Evolutionary conservation across 2,329 filamentous ascomycete genomes (phyloP).

Genomic region (Ciborinia camelliae): DNA sequence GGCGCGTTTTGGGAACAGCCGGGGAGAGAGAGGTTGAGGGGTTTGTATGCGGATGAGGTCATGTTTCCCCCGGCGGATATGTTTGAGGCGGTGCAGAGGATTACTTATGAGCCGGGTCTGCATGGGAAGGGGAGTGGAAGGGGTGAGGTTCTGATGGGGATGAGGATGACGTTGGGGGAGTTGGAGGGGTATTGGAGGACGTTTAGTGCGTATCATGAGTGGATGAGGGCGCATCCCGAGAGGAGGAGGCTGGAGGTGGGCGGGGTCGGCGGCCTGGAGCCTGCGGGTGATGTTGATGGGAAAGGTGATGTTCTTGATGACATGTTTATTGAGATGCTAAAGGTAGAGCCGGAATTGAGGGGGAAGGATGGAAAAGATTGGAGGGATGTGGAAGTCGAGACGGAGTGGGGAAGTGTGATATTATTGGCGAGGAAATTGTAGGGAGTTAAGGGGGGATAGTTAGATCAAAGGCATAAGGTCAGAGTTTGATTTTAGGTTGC

Average conservation of each 20-base stretch:
- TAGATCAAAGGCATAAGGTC: too few relatives aligned
- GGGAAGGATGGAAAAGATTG: conserved; percentile 45
- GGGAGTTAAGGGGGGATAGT: neutral
- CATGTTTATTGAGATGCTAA: conserved; percentile 57
- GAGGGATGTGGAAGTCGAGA: conserved; percentile 52
- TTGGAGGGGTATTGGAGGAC: conserved; percentile 61
- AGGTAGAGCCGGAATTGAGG: conserved; percentile 52
- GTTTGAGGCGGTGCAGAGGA: conserved; percentile 51
- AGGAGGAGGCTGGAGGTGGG: conserved; percentile 49
- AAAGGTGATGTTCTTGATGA: conserved; percentile 59
- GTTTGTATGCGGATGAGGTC: conserved; percentile 49
- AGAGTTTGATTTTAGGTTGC: too few relatives aligned
- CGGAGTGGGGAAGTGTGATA: conserved; percentile 60
- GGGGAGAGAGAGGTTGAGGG: conserved; percentile 52
- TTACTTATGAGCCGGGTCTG: conserved; percentile 55
- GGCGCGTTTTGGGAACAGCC: conserved; percentile 60
- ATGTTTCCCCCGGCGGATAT: conserved; percentile 45
- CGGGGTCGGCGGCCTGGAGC: too few relatives aligned
- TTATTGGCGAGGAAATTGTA: conserved; percentile 51
- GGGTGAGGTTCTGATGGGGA: conserved; percentile 49
- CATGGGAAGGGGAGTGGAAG: conserved; percentile 36
- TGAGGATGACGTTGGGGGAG: conserved; percentile 52
- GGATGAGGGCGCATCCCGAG: conserved; percentile 54
- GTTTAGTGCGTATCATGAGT: conserved; percentile 57
- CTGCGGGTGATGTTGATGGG: conserved; percentile 49